Evolutionary conservation across 208 protist genomes (phyloP).

Genomic region (Wallacemonas collosoma): DNA sequence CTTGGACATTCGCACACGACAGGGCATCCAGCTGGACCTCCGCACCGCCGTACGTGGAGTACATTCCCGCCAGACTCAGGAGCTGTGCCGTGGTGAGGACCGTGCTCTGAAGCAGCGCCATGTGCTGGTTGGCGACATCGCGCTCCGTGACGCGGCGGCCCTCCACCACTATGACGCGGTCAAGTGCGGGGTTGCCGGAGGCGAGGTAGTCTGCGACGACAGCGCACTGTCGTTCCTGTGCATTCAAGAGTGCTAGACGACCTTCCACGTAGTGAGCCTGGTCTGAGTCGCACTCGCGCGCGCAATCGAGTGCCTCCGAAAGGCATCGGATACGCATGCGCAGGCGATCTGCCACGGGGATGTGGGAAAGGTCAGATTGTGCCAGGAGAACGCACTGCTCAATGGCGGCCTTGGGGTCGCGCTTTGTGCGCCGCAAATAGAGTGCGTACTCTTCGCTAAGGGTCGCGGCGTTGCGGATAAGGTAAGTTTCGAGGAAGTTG

Average conservation of each 20-base stretch:
- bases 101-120: constrained; percentile 58
- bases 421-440: constrained; percentile 67
- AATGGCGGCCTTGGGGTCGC: constrained; percentile 69
- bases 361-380: constrained; percentile 53
- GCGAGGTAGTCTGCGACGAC: constrained; percentile 67
- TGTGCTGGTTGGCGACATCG: constrained; percentile 66
- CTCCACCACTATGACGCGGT: constrained; percentile 37
- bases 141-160: constrained; percentile 61
- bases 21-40: constrained; percentile 88
- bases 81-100: constrained; percentile 59
- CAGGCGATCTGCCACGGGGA: constrained; percentile 75
- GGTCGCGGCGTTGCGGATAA: constrained; percentile 54
- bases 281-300: constrained; percentile 66
- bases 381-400: constrained; percentile 74
- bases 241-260: constrained; percentile 62
- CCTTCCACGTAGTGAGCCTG: constrained; percentile 69
- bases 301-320: constrained; percentile 72
- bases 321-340: constrained; percentile 67
- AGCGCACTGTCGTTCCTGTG: constrained; percentile 67
- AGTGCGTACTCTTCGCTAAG: constrained; percentile 80
- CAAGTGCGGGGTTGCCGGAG: constrained; percentile 51
- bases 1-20: constrained; percentile 49
- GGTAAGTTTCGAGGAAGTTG: constrained; percentile 71
- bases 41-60: constrained; percentile 72
- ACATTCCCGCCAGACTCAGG: constrained; percentile 77